phyloP scores from a whole-genome alignment of 169 alveolate genomes.

The Plasmodium sp. region DNA sequence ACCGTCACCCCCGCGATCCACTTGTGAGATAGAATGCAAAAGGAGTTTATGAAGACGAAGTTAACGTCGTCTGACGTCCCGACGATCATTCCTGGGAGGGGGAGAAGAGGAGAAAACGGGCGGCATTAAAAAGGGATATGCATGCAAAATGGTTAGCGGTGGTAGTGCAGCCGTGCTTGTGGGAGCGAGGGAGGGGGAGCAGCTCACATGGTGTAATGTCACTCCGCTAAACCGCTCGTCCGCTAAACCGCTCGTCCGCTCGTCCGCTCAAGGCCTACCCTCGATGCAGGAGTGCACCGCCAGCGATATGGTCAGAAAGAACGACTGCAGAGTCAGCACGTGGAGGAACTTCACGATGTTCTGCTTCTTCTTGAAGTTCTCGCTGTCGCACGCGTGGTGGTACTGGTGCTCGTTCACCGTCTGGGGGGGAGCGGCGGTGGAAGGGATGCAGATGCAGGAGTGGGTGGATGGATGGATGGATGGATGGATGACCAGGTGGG shows the following conservation, averaged over 20 bases:
- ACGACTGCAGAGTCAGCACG: constrained; percentile 45
- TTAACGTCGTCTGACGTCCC: constrained; percentile 43
- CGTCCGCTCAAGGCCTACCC: background rate
- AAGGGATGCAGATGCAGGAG: background rate
- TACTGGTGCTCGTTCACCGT: constrained; percentile 7
- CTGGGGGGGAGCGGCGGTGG: background rate
- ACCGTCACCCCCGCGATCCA: constrained; percentile 74
- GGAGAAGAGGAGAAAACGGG: too few relatives aligned
- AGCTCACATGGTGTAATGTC: background rate
- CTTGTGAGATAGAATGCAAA: constrained; percentile 55
- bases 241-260: background rate
- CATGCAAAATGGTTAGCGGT: background rate
- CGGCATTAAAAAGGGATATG: background rate
- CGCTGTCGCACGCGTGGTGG: constrained; percentile 30
- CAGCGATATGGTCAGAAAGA: constrained; percentile 44
- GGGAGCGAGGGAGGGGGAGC: background rate
- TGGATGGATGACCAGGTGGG: background rate
- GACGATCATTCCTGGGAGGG: constrained; percentile 43
- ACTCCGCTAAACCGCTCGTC: background rate
- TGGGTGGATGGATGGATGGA: background rate
- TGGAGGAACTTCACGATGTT: constrained; percentile 1
- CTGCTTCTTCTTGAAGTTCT: background rate
- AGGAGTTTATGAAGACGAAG: constrained; percentile 38
- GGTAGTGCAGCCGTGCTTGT: background rate
- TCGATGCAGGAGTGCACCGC: constrained; percentile 72